Conservation (phyloP, 208 protist species). For the Angomonas ambiguus region DNA sequence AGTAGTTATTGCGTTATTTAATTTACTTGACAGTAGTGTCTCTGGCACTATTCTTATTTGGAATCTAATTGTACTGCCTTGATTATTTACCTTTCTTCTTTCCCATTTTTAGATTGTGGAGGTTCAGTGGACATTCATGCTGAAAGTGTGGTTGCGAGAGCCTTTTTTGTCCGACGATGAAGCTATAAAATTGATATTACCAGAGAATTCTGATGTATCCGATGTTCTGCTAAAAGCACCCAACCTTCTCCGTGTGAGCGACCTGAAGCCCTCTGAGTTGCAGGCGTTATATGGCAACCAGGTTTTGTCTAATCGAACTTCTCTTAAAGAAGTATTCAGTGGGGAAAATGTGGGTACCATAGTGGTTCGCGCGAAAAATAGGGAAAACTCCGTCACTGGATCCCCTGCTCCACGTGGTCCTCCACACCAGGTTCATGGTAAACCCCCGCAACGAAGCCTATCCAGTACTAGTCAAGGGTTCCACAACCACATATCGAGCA, state of each 20-base stretch:
- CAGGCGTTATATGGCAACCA: neutral
- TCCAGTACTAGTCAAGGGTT: neutral
- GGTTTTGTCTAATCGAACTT: neutral
- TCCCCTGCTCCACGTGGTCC: neutral
- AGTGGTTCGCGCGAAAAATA: neutral
- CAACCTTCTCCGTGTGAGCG: neutral
- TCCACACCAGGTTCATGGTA: neutral
- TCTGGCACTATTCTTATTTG: too few relatives aligned
- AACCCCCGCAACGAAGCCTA: neutral
- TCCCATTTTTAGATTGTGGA: neutral
- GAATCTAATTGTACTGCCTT: too few relatives aligned
- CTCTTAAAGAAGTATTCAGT: neutral
- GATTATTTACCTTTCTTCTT: slow-evolving; percentile 4
- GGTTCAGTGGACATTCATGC: neutral
- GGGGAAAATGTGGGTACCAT: neutral
- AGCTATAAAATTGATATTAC: neutral
- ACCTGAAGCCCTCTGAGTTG: neutral
- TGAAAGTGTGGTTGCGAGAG: neutral
- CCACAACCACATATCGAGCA: neutral
- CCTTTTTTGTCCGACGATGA: slow-evolving; percentile 1
- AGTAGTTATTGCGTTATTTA: slow-evolving; percentile 5
- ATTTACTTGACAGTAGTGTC: neutral
- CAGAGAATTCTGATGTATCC: neutral
- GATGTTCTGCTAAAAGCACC: slow-evolving; percentile 1
- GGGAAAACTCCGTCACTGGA: neutral